These are phyloP conservation scores for Backusella mclennaniae DNA, from an alignment of 192 early-diverging fungal genomes.

Conservation along the genomic window DNA sequence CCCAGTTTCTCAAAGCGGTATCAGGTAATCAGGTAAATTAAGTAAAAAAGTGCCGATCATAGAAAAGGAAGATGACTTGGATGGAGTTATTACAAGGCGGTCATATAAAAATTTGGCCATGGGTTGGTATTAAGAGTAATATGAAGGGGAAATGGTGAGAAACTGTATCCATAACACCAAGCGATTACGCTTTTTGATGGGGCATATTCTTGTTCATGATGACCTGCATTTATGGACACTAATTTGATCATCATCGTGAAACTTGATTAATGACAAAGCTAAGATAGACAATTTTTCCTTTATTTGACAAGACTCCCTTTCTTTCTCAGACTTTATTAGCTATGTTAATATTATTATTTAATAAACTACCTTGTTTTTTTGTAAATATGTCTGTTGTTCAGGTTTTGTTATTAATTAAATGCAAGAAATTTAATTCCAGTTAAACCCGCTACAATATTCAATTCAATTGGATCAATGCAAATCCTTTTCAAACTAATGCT, in stretches of 20 bases:
- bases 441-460: background rate
- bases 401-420: background rate
- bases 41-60: background rate
- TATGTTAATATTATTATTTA: background rate
- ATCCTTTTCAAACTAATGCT: background rate
- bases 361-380: background rate
- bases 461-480: background rate
- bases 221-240: no score
- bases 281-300: background rate
- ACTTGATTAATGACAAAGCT: background rate
- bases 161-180: background rate
- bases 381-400: background rate
- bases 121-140: background rate
- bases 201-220: background rate
- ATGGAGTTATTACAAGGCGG: background rate
- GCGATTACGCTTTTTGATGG: background rate
- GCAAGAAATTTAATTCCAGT: background rate
- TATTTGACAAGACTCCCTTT: background rate
- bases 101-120: background rate
- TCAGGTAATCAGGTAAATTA: background rate
- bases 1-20: background rate
- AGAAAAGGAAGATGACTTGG: background rate
- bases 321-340: background rate
- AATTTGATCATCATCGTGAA: no score
- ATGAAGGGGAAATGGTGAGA: background rate